Evolutionary conservation across 148 eudicot species (phyloP).

Genomic region (Rhododendron simsii): DNA sequence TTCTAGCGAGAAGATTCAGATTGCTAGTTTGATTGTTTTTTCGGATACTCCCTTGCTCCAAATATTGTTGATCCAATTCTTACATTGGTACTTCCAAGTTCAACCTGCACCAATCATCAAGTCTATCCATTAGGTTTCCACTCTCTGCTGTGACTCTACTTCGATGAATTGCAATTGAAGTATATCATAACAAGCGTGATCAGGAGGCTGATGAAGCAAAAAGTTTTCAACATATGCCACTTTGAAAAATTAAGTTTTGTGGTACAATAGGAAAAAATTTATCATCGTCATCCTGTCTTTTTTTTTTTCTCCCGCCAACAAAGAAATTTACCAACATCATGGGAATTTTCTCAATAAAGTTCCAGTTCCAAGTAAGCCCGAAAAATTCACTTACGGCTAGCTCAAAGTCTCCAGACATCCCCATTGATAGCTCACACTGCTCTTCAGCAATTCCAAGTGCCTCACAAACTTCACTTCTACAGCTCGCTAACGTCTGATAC

Average conservation of each 20-base stretch:
- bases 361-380: neutral
- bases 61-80: slow-evolving; percentile 93
- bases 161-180: neutral
- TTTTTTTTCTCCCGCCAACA: neutral
- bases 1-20: neutral
- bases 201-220: neutral
- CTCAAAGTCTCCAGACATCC: slow-evolving; percentile 99
- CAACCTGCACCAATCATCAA: slow-evolving; percentile 56
- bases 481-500: slow-evolving; percentile 62
- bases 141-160: neutral
- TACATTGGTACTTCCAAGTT: slow-evolving; percentile 89
- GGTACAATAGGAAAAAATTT: neutral
- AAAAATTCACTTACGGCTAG: slow-evolving; percentile 60
- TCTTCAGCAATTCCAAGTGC: slow-evolving; percentile 80
- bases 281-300: neutral
- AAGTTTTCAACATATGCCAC: neutral
- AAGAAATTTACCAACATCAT: neutral
- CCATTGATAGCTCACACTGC: slow-evolving; percentile 91
- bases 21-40: slow-evolving; percentile 28
- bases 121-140: neutral
- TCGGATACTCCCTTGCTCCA: slow-evolving; percentile 86
- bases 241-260: neutral
- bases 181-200: neutral
- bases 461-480: slow-evolving; percentile 75
- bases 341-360: neutral